Evolutionary conservation across 345 rosid species (phyloP), one percentile per base, ranked within the genome.

Genomic region (Diplotaxis tenuifolia): DNA sequence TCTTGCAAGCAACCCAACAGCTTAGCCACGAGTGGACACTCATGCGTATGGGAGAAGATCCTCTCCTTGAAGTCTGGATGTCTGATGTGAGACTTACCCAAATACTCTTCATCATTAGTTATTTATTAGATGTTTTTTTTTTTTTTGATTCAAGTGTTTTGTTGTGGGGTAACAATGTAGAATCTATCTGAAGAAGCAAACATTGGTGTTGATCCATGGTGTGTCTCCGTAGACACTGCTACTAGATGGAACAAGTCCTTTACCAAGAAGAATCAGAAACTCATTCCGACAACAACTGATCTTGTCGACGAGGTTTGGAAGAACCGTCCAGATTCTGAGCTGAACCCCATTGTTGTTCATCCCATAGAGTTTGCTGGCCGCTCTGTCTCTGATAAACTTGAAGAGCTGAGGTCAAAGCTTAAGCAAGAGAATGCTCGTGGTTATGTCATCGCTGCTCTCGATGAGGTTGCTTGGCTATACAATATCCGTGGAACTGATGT

Each of bases 391-490:
- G 87, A 86, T 8, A 96, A 96, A 75, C 75, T 90, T 65, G 69
- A 76, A 72, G 83, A 78, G 62, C 71, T 96, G 86, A 88, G 99
- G 73, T 87, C 59, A 19, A 89, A 83, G 73, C 85, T 92, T 3
- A 62, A 53, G 68, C 68, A 72, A 18, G 88, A 85, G 80, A 82
- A 74, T 42, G 88, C 96, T 12, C 72, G 82, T 40, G 95, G 85
- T 32, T 86, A 89, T 16, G 76, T 96, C 28, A 81, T 92, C 62
- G 79, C 98, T 14, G 83, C 96, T 52, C 96, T 92, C 45, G 99
- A 92, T 74, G 98, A 90, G 98, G 99, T 95, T 84, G 99, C 99
- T 76, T 95, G 99, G 99, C 64, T 92, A 73, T 95, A 84, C 78
- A 95, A 95, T 75, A 84, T 95, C 45, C 96, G 98, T 66, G 98